A percentile compares a stretch with the other conserved stretches of the same genome.
phyloP scores from a whole-genome alignment of 2,329 filamentous ascomycete species.

The Ophiostoma australiae region DNA sequence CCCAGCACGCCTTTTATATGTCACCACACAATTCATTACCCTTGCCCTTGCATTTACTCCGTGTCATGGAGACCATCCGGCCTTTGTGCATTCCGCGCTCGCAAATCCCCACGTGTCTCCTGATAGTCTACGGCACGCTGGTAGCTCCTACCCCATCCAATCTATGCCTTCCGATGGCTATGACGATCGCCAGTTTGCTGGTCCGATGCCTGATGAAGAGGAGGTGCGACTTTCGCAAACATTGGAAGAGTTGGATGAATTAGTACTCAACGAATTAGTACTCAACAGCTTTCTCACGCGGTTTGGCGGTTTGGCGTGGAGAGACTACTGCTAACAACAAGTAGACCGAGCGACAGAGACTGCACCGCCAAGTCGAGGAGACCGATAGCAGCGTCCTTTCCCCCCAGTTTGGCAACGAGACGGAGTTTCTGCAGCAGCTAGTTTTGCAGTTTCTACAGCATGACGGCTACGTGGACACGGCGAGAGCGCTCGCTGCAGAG shows the following conservation, averaged over 20 bases:
- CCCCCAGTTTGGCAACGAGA: slow-evolving; percentile 63
- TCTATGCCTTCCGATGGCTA: slow-evolving; percentile 9
- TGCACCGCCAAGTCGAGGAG: slow-evolving; percentile 56
- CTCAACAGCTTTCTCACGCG: neutral
- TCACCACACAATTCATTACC: neutral
- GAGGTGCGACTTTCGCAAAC: too few species aligned
- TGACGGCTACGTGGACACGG: slow-evolving; percentile 92
- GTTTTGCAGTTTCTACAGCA: slow-evolving; percentile 85
- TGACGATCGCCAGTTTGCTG: neutral
- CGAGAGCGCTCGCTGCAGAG: slow-evolving; percentile 79
- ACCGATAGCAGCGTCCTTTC: slow-evolving; percentile 55
- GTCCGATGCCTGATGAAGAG: neutral
- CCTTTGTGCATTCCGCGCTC: neutral
- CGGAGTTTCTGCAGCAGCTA: slow-evolving; percentile 73
- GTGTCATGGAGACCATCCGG: neutral
- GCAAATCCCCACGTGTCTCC: neutral
- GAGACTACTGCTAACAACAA: neutral
- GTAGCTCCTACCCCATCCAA: neutral
- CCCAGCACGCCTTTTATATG: neutral
- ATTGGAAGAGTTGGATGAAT: too few species aligned
- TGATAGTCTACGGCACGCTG: neutral
- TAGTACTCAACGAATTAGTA: neutral
- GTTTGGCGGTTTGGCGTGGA: neutral
- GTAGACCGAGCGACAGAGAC: slow-evolving; percentile 55
- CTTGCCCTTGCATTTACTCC: neutral